These are phyloP conservation scores for Phytophthora sojae DNA, from an alignment of 352 stramenopile genomes.

Conservation along the genomic window DNA sequence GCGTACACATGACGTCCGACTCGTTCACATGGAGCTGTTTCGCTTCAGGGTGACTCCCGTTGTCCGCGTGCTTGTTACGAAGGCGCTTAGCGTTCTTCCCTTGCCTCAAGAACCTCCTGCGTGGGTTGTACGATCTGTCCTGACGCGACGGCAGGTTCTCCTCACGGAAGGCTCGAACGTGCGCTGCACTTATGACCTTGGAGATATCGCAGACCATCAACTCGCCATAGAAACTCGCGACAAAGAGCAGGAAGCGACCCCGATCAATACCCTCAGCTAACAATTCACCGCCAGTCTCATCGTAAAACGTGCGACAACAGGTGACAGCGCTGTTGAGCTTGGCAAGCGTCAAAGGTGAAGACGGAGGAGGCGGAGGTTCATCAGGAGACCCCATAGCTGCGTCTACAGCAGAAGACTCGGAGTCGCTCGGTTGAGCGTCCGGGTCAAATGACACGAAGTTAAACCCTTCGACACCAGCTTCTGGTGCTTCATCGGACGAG, in stretches of 20 bases:
- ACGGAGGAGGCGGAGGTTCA: slow-evolving; percentile 4
- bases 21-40: slow-evolving; percentile 34
- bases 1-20: slow-evolving; percentile 48
- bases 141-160: slow-evolving; percentile 66
- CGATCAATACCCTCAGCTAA: slow-evolving; percentile 56
- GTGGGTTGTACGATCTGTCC: slow-evolving; percentile 74
- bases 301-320: slow-evolving; percentile 66
- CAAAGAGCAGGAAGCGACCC: slow-evolving; percentile 56
- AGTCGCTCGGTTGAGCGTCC: background rate
- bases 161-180: slow-evolving; percentile 60
- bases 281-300: slow-evolving; percentile 65
- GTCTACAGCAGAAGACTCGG: background rate
- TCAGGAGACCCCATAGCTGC: too few species aligned
- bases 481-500: slow-evolving; percentile 8
- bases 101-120: slow-evolving; percentile 70
- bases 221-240: slow-evolving; percentile 51
- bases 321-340: slow-evolving; percentile 45
- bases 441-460: background rate
- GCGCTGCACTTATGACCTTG: slow-evolving; percentile 45
- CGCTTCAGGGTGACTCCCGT: slow-evolving; percentile 6
- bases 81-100: slow-evolving; percentile 70
- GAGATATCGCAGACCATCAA: slow-evolving; percentile 65
- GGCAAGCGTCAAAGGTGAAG: slow-evolving; percentile 29
- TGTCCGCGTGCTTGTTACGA: slow-evolving; percentile 37
- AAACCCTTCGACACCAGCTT: background rate